Base-by-base conservation (phyloP, 2,329 filamentous ascomycete genomes). In the Pestalotiopsis sp. region DNA sequence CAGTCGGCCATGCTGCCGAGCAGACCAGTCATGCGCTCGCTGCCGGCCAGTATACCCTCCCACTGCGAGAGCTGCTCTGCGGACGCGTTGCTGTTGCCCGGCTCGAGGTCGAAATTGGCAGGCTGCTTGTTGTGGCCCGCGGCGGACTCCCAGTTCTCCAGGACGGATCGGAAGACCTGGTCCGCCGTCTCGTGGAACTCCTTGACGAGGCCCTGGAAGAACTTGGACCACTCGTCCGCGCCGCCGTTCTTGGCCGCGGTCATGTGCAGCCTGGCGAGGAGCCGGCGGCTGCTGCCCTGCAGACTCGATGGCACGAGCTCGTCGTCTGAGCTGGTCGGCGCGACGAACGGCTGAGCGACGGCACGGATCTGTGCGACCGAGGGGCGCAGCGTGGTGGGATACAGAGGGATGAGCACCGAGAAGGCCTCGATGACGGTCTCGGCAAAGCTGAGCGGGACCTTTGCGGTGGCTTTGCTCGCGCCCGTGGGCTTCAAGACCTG, bases 341-440 rank as follows among this genome's bases (percentile, higher is more conserved):
- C 90, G 66, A 95, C 79, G 71, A 91, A 88, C 5, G 81, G 80
- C 60, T 86, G 83, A 57, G 91, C 81, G 23, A 92, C 84, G 13
- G 86, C 82, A 67, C 87, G 89, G 58, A 97, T 86, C 72, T 94
- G 92, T 49, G 87, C 85, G 69, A 88, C 86, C 76, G 91, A 93
- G 0, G 93, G 92, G 13, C 95, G 91, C 79, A 97, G 92, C 39
- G 93, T 93, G 6, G 94, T 93, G 38, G 93, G 91, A 79, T 97
- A 95, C 66, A 91, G 87, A n/a, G 92, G 91, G 39, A 97, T 82
- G 41, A 98, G 83, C 59, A 89, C 86, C 39, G 87, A 84, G 70
- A 97, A 90, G 64, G 92, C 89, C 71, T 92, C 88, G 49, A 95
- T 87, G 4, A 95, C 85, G 9, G 88, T 88, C 75, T 93, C 89